Conservation (phyloP, 1,284 basidiomycete genomes). For the Apiotrichum akiyoshidainum region DNA sequence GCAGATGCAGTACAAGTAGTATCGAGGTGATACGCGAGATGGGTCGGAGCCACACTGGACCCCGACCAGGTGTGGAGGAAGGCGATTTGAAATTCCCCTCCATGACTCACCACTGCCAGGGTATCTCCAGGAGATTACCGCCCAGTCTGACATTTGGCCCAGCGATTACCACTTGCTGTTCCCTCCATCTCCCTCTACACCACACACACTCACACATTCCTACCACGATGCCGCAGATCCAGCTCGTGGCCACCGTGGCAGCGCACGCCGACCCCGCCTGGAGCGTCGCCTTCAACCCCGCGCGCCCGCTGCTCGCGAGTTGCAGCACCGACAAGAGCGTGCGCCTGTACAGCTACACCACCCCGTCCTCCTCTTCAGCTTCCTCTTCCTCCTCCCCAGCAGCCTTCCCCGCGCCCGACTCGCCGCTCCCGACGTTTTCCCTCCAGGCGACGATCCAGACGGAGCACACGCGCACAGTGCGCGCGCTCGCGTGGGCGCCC, state of each 20-base stretch:
- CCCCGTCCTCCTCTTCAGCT: slow-evolving; percentile 19
- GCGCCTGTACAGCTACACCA: slow-evolving; percentile 70
- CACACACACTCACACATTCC: not conserved
- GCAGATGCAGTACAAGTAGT: no score
- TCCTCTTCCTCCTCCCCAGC: slow-evolving; percentile 8
- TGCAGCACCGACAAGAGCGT: slow-evolving; percentile 94
- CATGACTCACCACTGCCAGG: no score
- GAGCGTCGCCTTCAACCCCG: slow-evolving; percentile 88
- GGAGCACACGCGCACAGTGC: slow-evolving; percentile 87
- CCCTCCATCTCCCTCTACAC: not conserved
- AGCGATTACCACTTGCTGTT: not conserved
- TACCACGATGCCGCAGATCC: slow-evolving; percentile 35
- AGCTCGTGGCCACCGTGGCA: slow-evolving; percentile 41
- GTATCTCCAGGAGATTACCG: no score
- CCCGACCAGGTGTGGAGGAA: no score
- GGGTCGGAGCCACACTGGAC: no score
- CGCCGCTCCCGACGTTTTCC: slow-evolving; percentile 54
- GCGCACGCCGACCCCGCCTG: slow-evolving; percentile 86
- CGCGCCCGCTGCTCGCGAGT: slow-evolving; percentile 75
- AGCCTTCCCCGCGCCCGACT: slow-evolving; percentile 5
- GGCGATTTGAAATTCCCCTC: no score
- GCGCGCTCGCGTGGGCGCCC: slow-evolving; percentile 84
- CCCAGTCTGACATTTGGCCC: no score
- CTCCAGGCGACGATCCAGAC: slow-evolving; percentile 67
- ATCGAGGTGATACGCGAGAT: no score